A percentile compares a stretch with the other conserved stretches of the same genome.
Conservation (phyloP, 1,139 yeast genomes). For the Candida pseudoviswanathii region DNA sequence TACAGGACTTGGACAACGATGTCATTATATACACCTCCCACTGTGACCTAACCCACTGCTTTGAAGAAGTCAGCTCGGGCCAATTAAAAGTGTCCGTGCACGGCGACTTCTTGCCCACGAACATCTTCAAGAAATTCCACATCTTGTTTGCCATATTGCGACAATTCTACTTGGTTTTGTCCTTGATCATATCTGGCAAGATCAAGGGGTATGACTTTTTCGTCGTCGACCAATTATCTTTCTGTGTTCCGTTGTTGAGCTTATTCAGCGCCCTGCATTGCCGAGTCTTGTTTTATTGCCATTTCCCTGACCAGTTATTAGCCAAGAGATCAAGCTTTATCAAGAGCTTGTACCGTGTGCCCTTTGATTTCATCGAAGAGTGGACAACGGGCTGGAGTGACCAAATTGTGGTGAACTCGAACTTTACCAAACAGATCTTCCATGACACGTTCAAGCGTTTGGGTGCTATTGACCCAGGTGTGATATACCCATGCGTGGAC, state of each 20-base stretch:
- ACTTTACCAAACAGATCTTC: slow-evolving; percentile 75
- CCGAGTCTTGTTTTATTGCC: slow-evolving; percentile 81
- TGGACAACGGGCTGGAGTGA: slow-evolving; percentile 80
- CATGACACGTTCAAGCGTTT: slow-evolving; percentile 60
- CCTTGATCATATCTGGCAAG: slow-evolving; percentile 52
- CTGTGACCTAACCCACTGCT: slow-evolving; percentile 83
- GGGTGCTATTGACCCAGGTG: slow-evolving; percentile 54
- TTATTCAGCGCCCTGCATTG: slow-evolving; percentile 43
- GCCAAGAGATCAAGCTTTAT: slow-evolving; percentile 59
- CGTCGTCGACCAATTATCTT: slow-evolving; percentile 85
- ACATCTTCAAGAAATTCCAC: slow-evolving; percentile 63
- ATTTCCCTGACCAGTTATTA: slow-evolving; percentile 88
- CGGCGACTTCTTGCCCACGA: slow-evolving; percentile 85
- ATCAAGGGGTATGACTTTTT: slow-evolving; percentile 63
- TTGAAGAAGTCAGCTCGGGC: slow-evolving; percentile 76
- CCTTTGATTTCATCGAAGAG: slow-evolving; percentile 83
- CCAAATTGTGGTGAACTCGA: slow-evolving; percentile 80
- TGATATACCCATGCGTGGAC: slow-evolving; percentile 90
- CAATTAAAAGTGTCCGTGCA: slow-evolving; percentile 63
- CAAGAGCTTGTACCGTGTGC: slow-evolving; percentile 69
- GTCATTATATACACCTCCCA: slow-evolving; percentile 84
- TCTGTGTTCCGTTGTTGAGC: slow-evolving; percentile 77
- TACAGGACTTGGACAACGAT: slow-evolving; percentile 67
- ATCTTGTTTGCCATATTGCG: slow-evolving; percentile 84
- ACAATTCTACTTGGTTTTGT: slow-evolving; percentile 67